These are phyloP conservation scores for Coelastrella sp. DNA, from an alignment of 139 green algal genomes.

Conservation along the genomic window DNA sequence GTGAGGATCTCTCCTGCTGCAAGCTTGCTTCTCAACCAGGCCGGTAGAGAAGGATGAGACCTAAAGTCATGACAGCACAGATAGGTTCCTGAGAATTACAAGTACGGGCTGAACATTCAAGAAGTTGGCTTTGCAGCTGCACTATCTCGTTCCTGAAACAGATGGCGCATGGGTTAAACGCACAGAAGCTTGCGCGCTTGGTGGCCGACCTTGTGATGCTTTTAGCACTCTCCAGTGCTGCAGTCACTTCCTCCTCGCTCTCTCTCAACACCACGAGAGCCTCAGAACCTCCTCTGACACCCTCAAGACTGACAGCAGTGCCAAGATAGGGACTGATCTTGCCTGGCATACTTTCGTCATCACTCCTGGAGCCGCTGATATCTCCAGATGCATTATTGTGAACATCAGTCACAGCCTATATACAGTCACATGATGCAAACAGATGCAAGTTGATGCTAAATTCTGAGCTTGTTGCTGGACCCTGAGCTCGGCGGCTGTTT, in stretches of 20 bases:
- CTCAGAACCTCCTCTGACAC: constrained; percentile 10
- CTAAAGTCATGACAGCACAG: not conserved
- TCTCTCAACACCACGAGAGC: constrained; percentile 14
- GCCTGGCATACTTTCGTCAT: not conserved
- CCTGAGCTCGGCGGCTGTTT: too few relatives aligned
- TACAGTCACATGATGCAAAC: too few relatives aligned
- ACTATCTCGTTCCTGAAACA: too few relatives aligned
- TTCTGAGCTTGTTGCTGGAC: too few relatives aligned
- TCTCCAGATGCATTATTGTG: too few relatives aligned
- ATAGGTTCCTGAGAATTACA: not conserved
- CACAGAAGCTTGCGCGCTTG: too few relatives aligned
- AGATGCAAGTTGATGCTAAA: too few relatives aligned
- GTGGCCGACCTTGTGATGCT: not conserved
- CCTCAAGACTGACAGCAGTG: not conserved
- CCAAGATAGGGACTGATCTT: not conserved
- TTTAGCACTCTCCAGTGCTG: not conserved
- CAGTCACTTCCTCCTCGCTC: constrained; percentile 8
- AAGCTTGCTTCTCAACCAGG: constrained; percentile 44
- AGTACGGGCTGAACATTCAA: too few relatives aligned
- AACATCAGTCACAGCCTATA: too few relatives aligned
- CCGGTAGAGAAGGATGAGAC: constrained; percentile 29
- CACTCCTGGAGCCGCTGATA: not conserved
- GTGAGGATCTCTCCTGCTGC: constrained; percentile 26
- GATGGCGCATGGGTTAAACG: not conserved
- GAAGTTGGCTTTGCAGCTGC: too few relatives aligned